Percentiles rank a stretch among this genome's conserved stretches.
Conservation (phyloP, 257 asterid genomes). For the Scutellaria galericulata region DNA sequence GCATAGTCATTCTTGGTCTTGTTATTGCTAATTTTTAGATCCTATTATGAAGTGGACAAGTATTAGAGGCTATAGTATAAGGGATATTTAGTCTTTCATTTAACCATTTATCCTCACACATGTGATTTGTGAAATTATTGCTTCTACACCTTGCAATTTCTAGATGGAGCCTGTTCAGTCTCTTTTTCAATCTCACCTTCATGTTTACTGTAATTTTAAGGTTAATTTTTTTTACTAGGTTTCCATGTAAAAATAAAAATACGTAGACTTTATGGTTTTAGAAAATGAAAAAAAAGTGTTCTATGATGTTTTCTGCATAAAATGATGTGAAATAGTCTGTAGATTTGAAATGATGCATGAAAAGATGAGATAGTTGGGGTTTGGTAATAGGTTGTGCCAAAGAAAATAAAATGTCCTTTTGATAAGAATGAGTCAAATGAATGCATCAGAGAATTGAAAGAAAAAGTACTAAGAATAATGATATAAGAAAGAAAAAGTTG, state of each 20-base stretch:
- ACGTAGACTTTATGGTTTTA: background rate
- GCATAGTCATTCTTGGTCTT: slow-evolving; percentile 24
- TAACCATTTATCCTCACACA: background rate
- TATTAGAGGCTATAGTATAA: slow-evolving; percentile 15
- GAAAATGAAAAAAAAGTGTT: background rate
- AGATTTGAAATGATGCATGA: background rate
- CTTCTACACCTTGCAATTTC: background rate
- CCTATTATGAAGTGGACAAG: slow-evolving; percentile 10
- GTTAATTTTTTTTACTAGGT: background rate
- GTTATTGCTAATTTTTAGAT: background rate
- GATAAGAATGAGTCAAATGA: background rate
- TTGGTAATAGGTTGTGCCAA: background rate
- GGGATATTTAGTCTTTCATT: slow-evolving; percentile 8
- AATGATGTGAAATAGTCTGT: background rate
- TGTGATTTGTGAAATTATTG: slow-evolving; percentile 13
- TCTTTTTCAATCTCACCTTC: background rate
- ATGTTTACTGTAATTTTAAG: slow-evolving; percentile 2
- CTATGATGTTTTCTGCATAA: background rate
- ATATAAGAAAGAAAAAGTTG: background rate
- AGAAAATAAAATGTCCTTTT: background rate
- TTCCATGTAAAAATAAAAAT: background rate
- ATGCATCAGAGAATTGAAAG: background rate
- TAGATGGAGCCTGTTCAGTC: background rate
- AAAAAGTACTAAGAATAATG: background rate
- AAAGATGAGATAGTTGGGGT: background rate